These are phyloP conservation scores for Apophysomyces trapeziformis DNA, from an alignment of 371 early-diverging fungal genomes.

Conservation along the genomic window DNA sequence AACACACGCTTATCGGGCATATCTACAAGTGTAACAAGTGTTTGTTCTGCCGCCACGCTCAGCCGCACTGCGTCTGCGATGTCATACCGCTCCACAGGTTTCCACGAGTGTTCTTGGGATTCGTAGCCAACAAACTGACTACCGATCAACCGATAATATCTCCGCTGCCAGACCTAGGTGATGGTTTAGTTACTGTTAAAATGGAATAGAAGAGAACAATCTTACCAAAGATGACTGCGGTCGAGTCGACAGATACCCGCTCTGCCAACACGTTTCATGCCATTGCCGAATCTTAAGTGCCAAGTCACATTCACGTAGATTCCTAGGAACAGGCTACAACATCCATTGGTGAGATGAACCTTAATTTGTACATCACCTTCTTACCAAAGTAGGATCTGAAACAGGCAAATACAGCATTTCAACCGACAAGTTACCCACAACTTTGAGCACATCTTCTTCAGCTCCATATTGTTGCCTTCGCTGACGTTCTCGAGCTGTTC, in stretches of 20 bases:
- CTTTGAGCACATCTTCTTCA: slow-evolving; percentile 44
- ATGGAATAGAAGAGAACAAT: background rate
- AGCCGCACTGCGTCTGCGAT: slow-evolving; percentile 45
- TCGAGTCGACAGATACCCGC: slow-evolving; percentile 44
- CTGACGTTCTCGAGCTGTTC: slow-evolving; percentile 28
- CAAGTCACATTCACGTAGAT: slow-evolving; percentile 20
- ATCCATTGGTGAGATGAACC: background rate
- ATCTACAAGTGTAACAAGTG: slow-evolving; percentile 43
- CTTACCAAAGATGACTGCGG: slow-evolving; percentile 36
- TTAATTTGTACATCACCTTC: background rate
- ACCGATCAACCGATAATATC: slow-evolving; percentile 44
- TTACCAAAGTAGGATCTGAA: slow-evolving; percentile 34
- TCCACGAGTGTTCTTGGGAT: slow-evolving; percentile 25
- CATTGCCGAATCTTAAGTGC: slow-evolving; percentile 22
- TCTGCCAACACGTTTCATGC: slow-evolving; percentile 29
- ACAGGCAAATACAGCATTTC: slow-evolving; percentile 49
- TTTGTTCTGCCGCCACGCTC: slow-evolving; percentile 47
- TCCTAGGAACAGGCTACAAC: slow-evolving; percentile 13
- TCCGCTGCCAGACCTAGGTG: slow-evolving; percentile 42
- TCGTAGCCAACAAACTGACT: slow-evolving; percentile 40
- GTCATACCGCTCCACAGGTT: slow-evolving; percentile 32
- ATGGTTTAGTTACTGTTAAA: slow-evolving; percentile 8
- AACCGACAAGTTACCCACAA: slow-evolving; percentile 41
- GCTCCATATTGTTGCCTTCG: slow-evolving; percentile 40
- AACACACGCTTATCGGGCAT: slow-evolving; percentile 30